Evolutionary conservation across 495 filamentous ascomycete genomes (phyloP), one percentile per base, ranked within the genome.

Genomic region (Lentithecium fluviatile): DNA sequence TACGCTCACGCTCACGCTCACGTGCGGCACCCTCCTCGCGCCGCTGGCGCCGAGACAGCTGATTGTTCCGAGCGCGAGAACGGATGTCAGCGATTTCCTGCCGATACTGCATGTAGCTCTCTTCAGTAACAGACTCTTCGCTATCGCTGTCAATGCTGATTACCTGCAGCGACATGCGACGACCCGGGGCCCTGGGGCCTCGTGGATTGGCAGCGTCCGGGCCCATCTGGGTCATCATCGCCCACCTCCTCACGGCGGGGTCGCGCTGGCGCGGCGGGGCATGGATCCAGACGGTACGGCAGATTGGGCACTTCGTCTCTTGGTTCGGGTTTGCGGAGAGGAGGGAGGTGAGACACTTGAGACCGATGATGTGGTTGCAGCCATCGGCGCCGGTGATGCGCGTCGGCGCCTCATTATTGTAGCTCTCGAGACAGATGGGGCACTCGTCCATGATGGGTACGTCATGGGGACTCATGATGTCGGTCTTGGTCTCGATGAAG

Each of bases 261-360:
- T n/a, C n/a, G n/a, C n/a, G n/a, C n/a, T 10, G 29, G 29, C 29
- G 10, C 29, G 29, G 29, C n/a, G n/a, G 46, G 1, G 26, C 49
- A 6, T 24, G 52, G 37, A 55, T 45, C 54, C 56, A 58, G 2
- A 51, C 20, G 2, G 45, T 29, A 2, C 56, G 45, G 21, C 56
- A 58, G 10, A 58, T 26, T n/a, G 56, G 56, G 17, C 56, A 58
- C 20, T 51, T 58, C 42, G 50, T 58, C 21, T 49, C 45, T 4
- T 17, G 19, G 0, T 1, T 15, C 4, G 56, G 15, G 5, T 13
- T 4, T 6, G 12, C 13, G 12, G 36, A 17, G 8, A 58, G 26
- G 5, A 58, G 7, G 1, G n/a, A 17, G 13, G 7, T 11, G 24
- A 40, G 32, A 29, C 42, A 51, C 15, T 40, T 42, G 23, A 7